A percentile compares a stretch with the other conserved stretches of the same genome.
Evolutionary conservation across 768 basidiomycete species (phyloP).

Genomic region (Tulasnella sp.): DNA sequence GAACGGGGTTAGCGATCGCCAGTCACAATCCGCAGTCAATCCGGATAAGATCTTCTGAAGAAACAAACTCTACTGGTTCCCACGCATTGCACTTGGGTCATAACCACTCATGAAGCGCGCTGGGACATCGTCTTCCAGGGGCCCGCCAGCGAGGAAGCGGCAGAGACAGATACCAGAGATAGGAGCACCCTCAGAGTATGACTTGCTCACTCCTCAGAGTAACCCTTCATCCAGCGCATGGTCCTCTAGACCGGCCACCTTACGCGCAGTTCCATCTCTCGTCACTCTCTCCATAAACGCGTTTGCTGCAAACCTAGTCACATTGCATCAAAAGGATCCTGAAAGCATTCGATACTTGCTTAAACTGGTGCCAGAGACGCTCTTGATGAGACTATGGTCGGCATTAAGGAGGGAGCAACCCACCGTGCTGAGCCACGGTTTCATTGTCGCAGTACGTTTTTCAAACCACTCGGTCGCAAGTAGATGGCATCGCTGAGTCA

Average conservation of each 20-base stretch:
- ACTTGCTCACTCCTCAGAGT: neutral
- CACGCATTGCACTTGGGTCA: neutral
- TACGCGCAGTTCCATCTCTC: neutral
- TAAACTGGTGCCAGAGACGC: constrained; percentile 39
- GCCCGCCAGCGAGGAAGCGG: neutral
- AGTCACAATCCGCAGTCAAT: too few relatives aligned
- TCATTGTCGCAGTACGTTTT: constrained; percentile 43
- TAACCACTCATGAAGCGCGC: neutral
- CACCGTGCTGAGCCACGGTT: constrained; percentile 39
- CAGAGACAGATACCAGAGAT: neutral
- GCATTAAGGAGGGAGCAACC: constrained; percentile 42
- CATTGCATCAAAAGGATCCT: neutral
- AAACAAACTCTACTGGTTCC: neutral
- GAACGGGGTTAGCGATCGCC: neutral
- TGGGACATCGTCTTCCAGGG: neutral
- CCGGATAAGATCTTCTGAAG: too few relatives aligned
- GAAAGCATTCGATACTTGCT: constrained; percentile 23
- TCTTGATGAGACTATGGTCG: constrained; percentile 41
- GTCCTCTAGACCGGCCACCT: neutral
- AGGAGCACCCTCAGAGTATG: constrained; percentile 1
- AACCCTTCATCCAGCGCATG: constrained; percentile 1
- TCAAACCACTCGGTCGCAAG: neutral
- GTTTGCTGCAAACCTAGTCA: neutral
- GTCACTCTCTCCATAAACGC: neutral
- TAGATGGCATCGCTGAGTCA: too few relatives aligned